Base-by-base conservation (phyloP, 768 basidiomycete species). In the Panus rudis region DNA sequence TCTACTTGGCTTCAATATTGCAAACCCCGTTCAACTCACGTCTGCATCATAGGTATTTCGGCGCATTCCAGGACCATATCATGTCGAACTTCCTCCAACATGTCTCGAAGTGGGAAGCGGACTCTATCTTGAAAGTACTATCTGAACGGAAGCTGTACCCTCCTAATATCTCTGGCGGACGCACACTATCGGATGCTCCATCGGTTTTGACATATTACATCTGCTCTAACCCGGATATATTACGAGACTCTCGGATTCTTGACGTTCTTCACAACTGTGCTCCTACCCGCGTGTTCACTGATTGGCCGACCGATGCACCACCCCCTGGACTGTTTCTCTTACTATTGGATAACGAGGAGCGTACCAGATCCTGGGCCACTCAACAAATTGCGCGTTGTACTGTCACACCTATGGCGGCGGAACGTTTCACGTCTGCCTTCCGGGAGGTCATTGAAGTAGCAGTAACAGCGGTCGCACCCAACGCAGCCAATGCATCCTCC, bases 41-140 rank as follows among this genome's bases (percentile, higher is more conserved):
- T 25, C 46, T 21, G n/a, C n/a, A n/a, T n/a, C n/a, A n/a, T 48
- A 92, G 89, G 43, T 92, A 84, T 60, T 80, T 92, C 52, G 79
- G 76, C 12, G 78, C 78, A 2, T 91, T 84, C 58, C 53, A 67
- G 1, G 66, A 68, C 1, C 57, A 67, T 16, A 61, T 75, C 27
- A 56, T 84, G 39, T 59, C 63, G 16, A 62, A 60, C 26, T 92
- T 93, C 59, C 84, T 79, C 55, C 49, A 51, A 14, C 72, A 61
- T 19, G 79, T 90, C 35, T 78, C 83, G 43, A 60, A 64, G 25
- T 92, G 85, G 80, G 83, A 91, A 53, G 7, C 8, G 10, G 21
- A 20, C n/a, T 7, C 16, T 35, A 20, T 20, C n/a, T 60, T 76
- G 3, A 48, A 60, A 8, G 55, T 72, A 20, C 71, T 84, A 4